These are phyloP conservation scores for Vararia minispora DNA, from an alignment of 768 basidiomycete genomes.

Conservation along the genomic window DNA sequence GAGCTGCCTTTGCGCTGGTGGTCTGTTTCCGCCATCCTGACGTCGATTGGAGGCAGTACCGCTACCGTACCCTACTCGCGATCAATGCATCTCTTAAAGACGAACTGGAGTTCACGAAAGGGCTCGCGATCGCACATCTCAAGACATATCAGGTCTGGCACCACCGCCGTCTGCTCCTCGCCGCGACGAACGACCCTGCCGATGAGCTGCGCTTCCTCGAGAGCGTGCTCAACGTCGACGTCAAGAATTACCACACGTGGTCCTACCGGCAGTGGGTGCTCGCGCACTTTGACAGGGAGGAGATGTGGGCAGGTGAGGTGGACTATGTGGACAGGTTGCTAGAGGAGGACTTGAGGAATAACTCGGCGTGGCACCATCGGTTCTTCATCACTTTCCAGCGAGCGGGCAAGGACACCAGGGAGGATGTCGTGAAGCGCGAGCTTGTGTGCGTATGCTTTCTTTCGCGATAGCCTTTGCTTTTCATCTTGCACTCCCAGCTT, in stretches of 20 bases:
- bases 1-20: conserved; percentile 17
- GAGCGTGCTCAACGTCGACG: conserved; percentile 57
- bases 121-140: conserved; percentile 68
- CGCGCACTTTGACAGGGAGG: conserved; percentile 65
- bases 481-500: conserved; percentile 36
- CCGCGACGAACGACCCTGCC: conserved; percentile 35
- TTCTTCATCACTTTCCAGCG: conserved; percentile 78
- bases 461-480: conserved; percentile 1
- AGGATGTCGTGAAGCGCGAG: conserved; percentile 54
- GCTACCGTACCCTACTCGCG: conserved; percentile 75
- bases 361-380: conserved; percentile 95
- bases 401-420: conserved; percentile 49
- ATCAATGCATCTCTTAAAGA: conserved; percentile 54
- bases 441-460: conserved; percentile 46
- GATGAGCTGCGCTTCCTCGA: conserved; percentile 79
- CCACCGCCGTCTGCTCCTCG: conserved; percentile 70
- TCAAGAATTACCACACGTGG: conserved; percentile 99
- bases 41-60: conserved; percentile 67
- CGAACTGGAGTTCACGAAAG: conserved; percentile 82
- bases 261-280: conserved; percentile 94
- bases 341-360: conserved; percentile 77
- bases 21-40: no score
- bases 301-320: conserved; percentile 68
- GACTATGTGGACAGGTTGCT: conserved; percentile 64
- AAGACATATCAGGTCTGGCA: conserved; percentile 99